Base-by-base conservation (phyloP, 2,329 filamentous ascomycete species). In the Aspergillus latus region DNA sequence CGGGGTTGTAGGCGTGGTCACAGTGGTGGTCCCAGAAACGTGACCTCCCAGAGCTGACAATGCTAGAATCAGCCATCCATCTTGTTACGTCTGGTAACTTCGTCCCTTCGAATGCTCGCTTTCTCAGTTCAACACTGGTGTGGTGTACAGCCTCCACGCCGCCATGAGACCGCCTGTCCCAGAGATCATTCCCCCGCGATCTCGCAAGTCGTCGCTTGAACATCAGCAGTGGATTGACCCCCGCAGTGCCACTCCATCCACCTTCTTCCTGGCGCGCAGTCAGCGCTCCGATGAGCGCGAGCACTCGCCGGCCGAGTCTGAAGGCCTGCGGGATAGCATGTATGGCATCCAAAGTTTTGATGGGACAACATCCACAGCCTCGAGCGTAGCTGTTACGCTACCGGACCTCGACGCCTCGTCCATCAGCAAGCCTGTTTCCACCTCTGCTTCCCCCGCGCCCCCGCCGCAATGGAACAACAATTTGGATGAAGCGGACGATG, bases 201-300 rank as follows among this genome's bases (percentile, higher is more conserved):
- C 66, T 64, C 73, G 68, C 62, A 78, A 75, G 63, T 59, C 64
- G 49, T 71, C 68, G 58, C 64, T 67, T 48, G 69, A 67, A 52
- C 66, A 67, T 46, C 66, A 66, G 60, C 68, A 71, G 56, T 69
- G 66, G 63, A 67, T 66, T 54, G 73, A 77, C 55, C 68, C 70
- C 65, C 69, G 69, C 62, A 68, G 65, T 63, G 64, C 68, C 55
- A 73, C 74, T 58, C 82, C 82, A 42, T 81, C 81, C 49, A 82
- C 81, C 50, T 86, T 86, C 76, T 85, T 86, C 69, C 74, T 87
- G 59, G 76, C 80, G 59, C 82, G 79, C 61, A 81, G 80, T 64
- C 74, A 76, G 56, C 78, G 81, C 51, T 69, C 80, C 63, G 76
- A 82, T 34, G 44, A 49, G 58, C 68, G 69, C 28, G 55, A 61